Evolutionary conservation across 1,139 yeast genomes (phyloP).

Genomic region (Sugiyamaella novakii): DNA sequence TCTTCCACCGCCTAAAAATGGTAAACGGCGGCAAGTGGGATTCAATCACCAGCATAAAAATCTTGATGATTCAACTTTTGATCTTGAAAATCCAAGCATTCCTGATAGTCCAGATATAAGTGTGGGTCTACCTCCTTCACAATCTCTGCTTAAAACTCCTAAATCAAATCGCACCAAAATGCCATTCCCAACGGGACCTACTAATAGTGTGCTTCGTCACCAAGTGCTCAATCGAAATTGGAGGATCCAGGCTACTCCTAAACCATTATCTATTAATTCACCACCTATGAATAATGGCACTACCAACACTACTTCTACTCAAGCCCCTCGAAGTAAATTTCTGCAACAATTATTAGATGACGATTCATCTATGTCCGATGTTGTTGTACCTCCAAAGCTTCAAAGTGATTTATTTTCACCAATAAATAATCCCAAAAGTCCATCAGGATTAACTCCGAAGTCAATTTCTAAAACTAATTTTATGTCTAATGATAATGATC

Average conservation of each 20-base stretch:
- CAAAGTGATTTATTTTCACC: constrained; percentile 27
- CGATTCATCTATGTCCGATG: constrained; percentile 29
- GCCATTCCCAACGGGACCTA: constrained; percentile 3
- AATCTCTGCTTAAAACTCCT: constrained; percentile 5
- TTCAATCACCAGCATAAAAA: too few relatives aligned
- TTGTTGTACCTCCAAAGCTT: constrained; percentile 29
- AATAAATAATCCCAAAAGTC: constrained; percentile 16
- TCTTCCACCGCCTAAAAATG: constrained; percentile 7
- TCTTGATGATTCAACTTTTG: constrained; percentile 2
- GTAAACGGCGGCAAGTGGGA: not conserved
- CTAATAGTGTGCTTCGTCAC: constrained; percentile 36
- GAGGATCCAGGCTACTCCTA: constrained; percentile 44
- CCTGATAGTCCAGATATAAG: not conserved
- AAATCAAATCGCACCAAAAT: not conserved
- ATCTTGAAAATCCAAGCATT: not conserved
- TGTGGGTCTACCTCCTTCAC: too few relatives aligned
- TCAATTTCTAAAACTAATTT: not conserved
- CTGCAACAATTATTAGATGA: constrained; percentile 22
- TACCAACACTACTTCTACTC: not conserved
- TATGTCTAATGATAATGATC: not conserved
- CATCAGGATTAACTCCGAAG: constrained; percentile 17
- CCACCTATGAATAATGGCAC: not conserved
- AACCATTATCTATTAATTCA: constrained; percentile 10
- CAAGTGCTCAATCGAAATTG: constrained; percentile 43
- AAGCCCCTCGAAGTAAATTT: constrained; percentile 13